Evolutionary conservation across 495 filamentous ascomycete species (phyloP).

Genomic region (Penicillium cosmopolitanum): DNA sequence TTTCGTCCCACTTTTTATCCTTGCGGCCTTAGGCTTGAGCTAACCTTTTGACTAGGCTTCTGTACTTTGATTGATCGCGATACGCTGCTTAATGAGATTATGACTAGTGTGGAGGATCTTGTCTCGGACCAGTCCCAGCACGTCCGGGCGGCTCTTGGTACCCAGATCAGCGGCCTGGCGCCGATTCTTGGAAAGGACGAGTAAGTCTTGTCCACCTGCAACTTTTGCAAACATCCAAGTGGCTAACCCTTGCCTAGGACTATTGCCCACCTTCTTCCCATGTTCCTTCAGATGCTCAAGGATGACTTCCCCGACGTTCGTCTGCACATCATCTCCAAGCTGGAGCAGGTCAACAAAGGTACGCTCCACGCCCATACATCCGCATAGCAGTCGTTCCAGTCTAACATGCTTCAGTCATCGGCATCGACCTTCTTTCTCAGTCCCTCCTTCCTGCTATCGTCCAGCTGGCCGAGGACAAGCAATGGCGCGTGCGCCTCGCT

Average conservation of each 20-base stretch:
- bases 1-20: constrained; percentile 5
- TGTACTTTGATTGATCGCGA: constrained; percentile 84
- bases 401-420: constrained; percentile 68
- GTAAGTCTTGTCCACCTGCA: constrained; percentile 55
- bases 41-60: constrained; percentile 66
- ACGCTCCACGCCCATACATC: constrained; percentile 20
- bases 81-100: constrained; percentile 92
- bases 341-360: constrained; percentile 97
- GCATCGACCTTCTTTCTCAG: constrained; percentile 94
- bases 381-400: not conserved
- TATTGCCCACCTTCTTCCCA: constrained; percentile 92
- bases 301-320: constrained; percentile 98
- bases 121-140: constrained; percentile 96
- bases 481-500: constrained; percentile 96
- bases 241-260: constrained; percentile 57
- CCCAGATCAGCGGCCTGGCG: constrained; percentile 94
- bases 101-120: constrained; percentile 93
- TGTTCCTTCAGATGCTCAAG: constrained; percentile 99
- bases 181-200: constrained; percentile 98
- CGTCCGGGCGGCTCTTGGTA: constrained; percentile 91
- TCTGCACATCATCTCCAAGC: constrained; percentile 97
- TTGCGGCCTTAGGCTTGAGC: constrained; percentile 10
- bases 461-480: constrained; percentile 97
- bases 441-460: constrained; percentile 98
- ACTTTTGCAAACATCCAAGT: not conserved